Evolutionary conservation across 129 eudicot genomes (phyloP), one percentile per base, ranked within the genome.

Genomic region (Solidago caesia): DNA sequence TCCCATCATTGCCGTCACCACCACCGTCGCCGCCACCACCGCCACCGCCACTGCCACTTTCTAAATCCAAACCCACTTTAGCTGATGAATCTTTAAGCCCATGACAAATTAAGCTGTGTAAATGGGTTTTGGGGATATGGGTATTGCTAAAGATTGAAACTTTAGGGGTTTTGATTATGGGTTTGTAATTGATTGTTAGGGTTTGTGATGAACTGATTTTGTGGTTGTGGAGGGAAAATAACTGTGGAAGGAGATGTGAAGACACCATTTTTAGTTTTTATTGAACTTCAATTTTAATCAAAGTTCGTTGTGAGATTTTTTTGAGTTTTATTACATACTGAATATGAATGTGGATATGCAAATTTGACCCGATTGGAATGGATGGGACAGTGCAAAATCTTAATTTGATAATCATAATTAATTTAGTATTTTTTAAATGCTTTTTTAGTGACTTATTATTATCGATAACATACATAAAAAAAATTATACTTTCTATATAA

Each of bases 11-110:
- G 5, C 88, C 99, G 43, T 52, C 97, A 0, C 83, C 96, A 5
- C 75, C 97, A 2, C 83, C 93, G 2, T 74, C 96, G 0, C 82
- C 90, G 1, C 87, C 92, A 1, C 86, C 89, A 5, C 84, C 96
- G 9, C 86, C 83, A 2, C 75, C 93, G n/a, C 82, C 86, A 2
- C 74, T 77, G n/a, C 82, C 86, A 2, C 74, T 77, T 14, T 77
- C 82, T 27, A 60, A 47, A 39, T 79, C 77, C 70, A 83, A 53
- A 33, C 55, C 83, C 14, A 72, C 84, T 46, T 85, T 85, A 2
- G 73, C 39, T 27, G 81, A 76, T 52, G 98, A 67, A 46, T 85
- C 85, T 79, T 85, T 87, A 11, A 73, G 56, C 29, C 84, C 86
- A 10, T 82, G 71, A 75, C 85, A 86, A 26, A 63, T 65, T 63